Base-by-base conservation (phyloP, 805 yeast genomes). In the Scheffersomyces amazonensis region DNA sequence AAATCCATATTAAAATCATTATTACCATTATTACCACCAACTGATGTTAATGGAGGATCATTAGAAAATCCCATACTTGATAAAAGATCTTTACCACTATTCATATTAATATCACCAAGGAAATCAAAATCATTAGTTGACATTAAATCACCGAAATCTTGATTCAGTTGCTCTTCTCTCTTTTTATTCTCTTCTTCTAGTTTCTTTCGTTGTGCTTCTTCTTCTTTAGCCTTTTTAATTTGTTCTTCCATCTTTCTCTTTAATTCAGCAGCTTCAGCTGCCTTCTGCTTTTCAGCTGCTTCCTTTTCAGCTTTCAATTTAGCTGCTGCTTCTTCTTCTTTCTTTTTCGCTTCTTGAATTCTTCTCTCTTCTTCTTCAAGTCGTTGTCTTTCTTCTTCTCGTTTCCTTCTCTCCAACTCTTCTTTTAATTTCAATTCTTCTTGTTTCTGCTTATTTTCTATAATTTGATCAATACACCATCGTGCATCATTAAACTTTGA, bases 381-480 rank as follows among this genome's bases (percentile, higher is more conserved):
- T 37, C 46, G 41, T 35, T 48, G 49, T 24, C 49, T 59, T 41
- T 62, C 65, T 38, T 57, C 66, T 42, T 53, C 46, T 27, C 40
- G 37, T 40, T 52, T 52, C 41, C 56, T 65, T 30, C 58, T 46
- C 34, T 63, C 69, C 41, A 53, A 37, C 41, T 64, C 69, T 40
- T 62, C 67, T 44, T 60, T 60, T 16, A 61, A 32, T 48, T 62
- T 64, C 47, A 60, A 37, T 45, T 67, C 71, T 43, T 67, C 71
- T 43, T 66, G 71, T 31, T 58, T 56, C 46, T 66, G 71, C 45
- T 59, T 64, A 49, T 57, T 66, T 45, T 69, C 71, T 22, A 68
- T 49, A 35, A 69, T 68, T 41, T 61, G 66, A 39, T 60, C 72
- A 4, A 69, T 52, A 39, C 73, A 69, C 75, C 75, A 69, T 27